These are phyloP conservation scores for Quercus tomentella DNA, from an alignment of 331 rosid species.

Conservation along the genomic window DNA sequence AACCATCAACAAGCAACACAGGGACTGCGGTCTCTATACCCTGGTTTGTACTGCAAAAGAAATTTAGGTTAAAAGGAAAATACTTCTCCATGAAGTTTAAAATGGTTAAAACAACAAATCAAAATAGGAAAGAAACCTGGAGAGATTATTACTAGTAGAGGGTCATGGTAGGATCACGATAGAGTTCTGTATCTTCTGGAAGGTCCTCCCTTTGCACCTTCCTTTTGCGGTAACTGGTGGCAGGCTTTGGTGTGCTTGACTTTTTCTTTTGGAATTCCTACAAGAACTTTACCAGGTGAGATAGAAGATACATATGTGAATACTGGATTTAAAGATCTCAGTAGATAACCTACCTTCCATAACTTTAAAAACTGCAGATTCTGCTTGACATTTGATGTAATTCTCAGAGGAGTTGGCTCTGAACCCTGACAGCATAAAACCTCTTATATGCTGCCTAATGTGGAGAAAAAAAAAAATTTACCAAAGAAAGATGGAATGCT, in stretches of 20 bases:
- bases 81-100: constrained; percentile 2
- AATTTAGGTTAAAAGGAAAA: constrained; percentile 13
- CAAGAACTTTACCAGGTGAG: constrained; percentile 19
- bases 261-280: constrained; percentile 74
- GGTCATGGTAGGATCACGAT: constrained; percentile 67
- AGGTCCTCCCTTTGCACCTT: constrained; percentile 63
- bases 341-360: constrained; percentile 58
- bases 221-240: constrained; percentile 86
- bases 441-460: not conserved
- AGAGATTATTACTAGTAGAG: constrained; percentile 68
- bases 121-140: constrained; percentile 12
- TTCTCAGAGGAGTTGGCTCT: constrained; percentile 64
- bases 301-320: not conserved
- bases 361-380: constrained; percentile 70
- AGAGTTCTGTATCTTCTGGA: constrained; percentile 42
- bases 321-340: not conserved
- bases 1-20: constrained; percentile 91
- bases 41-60: constrained; percentile 60
- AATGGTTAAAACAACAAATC: not conserved
- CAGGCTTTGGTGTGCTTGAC: constrained; percentile 57
- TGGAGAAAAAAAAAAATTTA: not conserved
- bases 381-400: constrained; percentile 83
- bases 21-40: constrained; percentile 66
- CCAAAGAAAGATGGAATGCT: not conserved
- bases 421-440: constrained; percentile 36